These are phyloP conservation scores for Cryphonectria japonica DNA, from an alignment of 2,329 filamentous ascomycete species.

Conservation along the genomic window DNA sequence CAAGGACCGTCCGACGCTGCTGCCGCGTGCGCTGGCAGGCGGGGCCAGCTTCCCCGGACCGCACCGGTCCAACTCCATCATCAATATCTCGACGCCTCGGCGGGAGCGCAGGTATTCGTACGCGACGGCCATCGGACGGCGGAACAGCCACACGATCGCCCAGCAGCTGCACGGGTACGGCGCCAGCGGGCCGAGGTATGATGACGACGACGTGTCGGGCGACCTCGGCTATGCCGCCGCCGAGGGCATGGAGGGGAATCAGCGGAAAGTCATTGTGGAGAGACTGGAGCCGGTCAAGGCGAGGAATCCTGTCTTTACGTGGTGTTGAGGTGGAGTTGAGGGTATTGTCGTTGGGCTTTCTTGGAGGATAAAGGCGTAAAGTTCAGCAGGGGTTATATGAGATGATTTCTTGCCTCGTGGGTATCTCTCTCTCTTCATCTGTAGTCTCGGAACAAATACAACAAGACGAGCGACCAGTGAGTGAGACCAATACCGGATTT, in stretches of 20 bases:
- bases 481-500: neutral
- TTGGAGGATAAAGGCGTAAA: neutral
- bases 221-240: conserved; percentile 94
- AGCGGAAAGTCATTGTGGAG: conserved; percentile 95
- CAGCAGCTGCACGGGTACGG: conserved; percentile 53
- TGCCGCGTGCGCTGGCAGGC: conserved; percentile 30
- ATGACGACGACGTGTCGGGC: conserved; percentile 81
- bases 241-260: conserved; percentile 88
- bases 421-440: neutral
- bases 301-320: conserved; percentile 94
- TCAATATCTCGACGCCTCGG: conserved; percentile 48
- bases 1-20: conserved; percentile 31
- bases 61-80: conserved; percentile 37
- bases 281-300: conserved; percentile 93
- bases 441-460: neutral
- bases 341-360: neutral
- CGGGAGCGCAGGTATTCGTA: conserved; percentile 60
- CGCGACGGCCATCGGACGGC: conserved; percentile 51
- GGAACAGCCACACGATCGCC: conserved; percentile 55
- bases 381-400: neutral
- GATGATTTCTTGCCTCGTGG: neutral
- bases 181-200: conserved; percentile 42
- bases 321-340: conserved; percentile 66
- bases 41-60: conserved; percentile 48
- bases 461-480: neutral